Evolutionary conservation across 139 green algal species (phyloP).

Genomic region (Picochlorum sp.): DNA sequence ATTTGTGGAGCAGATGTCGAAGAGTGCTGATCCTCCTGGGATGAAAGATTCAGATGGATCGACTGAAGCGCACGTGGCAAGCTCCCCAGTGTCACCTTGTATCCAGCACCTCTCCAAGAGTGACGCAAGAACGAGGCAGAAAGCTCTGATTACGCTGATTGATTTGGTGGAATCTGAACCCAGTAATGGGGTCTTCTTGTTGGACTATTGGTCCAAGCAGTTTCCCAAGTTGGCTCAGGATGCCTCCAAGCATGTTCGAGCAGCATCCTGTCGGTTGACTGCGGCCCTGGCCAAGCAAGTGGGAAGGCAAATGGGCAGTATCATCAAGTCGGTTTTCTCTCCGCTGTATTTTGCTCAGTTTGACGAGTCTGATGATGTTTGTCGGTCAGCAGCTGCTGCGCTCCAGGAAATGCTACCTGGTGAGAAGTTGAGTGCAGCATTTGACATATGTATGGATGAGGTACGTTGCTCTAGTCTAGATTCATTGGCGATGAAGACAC

Average conservation of each 20-base stretch:
- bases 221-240: conserved; percentile 62
- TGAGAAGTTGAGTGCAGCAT: conserved; percentile 36
- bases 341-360: conserved; percentile 58
- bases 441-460: conserved; percentile 43
- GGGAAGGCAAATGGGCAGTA: conserved; percentile 34
- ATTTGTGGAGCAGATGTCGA: conserved; percentile 13
- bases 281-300: conserved; percentile 24
- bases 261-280: conserved; percentile 38
- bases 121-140: conserved; percentile 71
- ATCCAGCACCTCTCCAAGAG: conserved; percentile 68
- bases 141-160: conserved; percentile 63
- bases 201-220: conserved; percentile 61
- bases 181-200: conserved; percentile 22
- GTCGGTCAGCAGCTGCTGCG: conserved; percentile 31
- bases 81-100: conserved; percentile 31
- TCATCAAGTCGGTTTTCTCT: conserved; percentile 40
- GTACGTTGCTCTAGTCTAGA: conserved; percentile 16
- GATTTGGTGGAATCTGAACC: conserved; percentile 26
- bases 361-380: conserved; percentile 55
- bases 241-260: conserved; percentile 49
- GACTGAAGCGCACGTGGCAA: background rate
- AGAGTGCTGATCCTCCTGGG: background rate
- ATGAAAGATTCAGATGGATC: too few species aligned
- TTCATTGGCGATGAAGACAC: too few species aligned
- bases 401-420: conserved; percentile 48